Conservation (phyloP, 306 rosid genomes). For the Echinosophora koreensis region DNA sequence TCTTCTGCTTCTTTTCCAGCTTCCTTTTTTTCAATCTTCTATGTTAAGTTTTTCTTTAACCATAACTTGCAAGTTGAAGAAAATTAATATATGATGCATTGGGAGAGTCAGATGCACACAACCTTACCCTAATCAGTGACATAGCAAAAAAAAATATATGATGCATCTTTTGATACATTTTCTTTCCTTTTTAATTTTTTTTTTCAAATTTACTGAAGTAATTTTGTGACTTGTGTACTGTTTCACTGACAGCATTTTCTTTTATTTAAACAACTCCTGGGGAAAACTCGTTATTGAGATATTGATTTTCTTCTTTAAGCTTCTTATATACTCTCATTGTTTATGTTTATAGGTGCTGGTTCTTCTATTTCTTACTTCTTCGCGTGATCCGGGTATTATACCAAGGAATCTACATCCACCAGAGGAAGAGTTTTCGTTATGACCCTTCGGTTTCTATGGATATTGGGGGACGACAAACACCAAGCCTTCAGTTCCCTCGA, state of each 20-base stretch:
- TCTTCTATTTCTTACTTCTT: constrained; percentile 92
- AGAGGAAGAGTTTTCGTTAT: constrained; percentile 80
- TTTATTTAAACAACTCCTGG: background rate
- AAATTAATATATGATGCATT: background rate
- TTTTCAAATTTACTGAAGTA: background rate
- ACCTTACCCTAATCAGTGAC: background rate
- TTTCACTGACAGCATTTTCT: constrained; percentile 12
- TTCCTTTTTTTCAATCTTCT: background rate
- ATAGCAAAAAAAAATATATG: background rate
- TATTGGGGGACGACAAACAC: constrained; percentile 79
- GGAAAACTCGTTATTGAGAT: background rate
- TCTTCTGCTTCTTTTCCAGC: background rate
- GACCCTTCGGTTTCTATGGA: constrained; percentile 69
- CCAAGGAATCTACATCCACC: constrained; percentile 95
- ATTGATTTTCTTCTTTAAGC: constrained; percentile 1
- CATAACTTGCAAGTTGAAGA: constrained; percentile 3
- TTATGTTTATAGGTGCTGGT: constrained; percentile 78
- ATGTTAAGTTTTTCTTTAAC: background rate
- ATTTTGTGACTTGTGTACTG: background rate
- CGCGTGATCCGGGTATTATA: constrained; percentile 91
- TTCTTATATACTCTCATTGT: constrained; percentile 51
- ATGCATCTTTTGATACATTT: constrained; percentile 20
- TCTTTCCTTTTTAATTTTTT: background rate
- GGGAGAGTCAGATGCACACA: background rate
- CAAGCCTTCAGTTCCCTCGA: constrained; percentile 82